Percentiles rank a stretch among this genome's conserved stretches.
These are phyloP conservation scores for Globisporangium paroecandrum DNA, from an alignment of 352 stramenopile species.

Conservation along the genomic window DNA sequence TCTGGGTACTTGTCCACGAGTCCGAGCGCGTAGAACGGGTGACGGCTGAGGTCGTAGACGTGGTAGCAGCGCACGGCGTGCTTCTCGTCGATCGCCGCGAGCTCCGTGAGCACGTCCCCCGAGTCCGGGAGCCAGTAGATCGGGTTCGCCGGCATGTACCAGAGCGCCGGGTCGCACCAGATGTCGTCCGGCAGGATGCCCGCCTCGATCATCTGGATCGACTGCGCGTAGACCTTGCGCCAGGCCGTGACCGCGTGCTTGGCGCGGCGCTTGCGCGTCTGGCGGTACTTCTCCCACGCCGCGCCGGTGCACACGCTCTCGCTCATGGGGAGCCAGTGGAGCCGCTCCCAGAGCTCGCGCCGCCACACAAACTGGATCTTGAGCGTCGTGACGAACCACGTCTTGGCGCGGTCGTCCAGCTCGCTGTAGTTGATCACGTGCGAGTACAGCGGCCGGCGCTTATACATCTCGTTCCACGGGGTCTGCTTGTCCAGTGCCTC, in stretches of 20 bases:
- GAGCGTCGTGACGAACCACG: slow-evolving; percentile 33
- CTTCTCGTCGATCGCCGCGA: slow-evolving; percentile 26
- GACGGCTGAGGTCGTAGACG: slow-evolving; percentile 16
- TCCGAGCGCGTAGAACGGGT: slow-evolving; percentile 25
- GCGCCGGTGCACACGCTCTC: slow-evolving; percentile 34
- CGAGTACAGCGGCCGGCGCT: slow-evolving; percentile 25
- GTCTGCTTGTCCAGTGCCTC: slow-evolving; percentile 23
- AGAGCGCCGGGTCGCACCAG: slow-evolving; percentile 40
- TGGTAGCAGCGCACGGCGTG: slow-evolving; percentile 27
- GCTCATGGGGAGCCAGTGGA: slow-evolving; percentile 48
- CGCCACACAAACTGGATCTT: slow-evolving; percentile 42
- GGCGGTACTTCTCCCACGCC: slow-evolving; percentile 37
- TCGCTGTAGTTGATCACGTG: slow-evolving; percentile 27
- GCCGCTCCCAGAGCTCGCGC: slow-evolving; percentile 44
- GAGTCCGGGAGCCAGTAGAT: slow-evolving; percentile 39
- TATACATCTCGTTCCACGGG: slow-evolving; percentile 45
- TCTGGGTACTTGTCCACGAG: slow-evolving; percentile 21
- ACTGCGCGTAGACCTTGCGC: slow-evolving; percentile 43
- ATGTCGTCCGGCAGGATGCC: slow-evolving; percentile 32
- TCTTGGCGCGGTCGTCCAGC: slow-evolving; percentile 22
- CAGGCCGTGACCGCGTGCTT: slow-evolving; percentile 34
- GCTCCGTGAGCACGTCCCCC: slow-evolving; percentile 22
- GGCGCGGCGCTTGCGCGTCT: slow-evolving; percentile 35
- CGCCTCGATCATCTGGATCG: slow-evolving; percentile 41
- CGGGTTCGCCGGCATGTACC: slow-evolving; percentile 42